A percentile compares a stretch with the other conserved stretches of the same genome.
Evolutionary conservation across 2,329 filamentous ascomycete genomes (phyloP).

Genomic region (Pezicula carpinea): DNA sequence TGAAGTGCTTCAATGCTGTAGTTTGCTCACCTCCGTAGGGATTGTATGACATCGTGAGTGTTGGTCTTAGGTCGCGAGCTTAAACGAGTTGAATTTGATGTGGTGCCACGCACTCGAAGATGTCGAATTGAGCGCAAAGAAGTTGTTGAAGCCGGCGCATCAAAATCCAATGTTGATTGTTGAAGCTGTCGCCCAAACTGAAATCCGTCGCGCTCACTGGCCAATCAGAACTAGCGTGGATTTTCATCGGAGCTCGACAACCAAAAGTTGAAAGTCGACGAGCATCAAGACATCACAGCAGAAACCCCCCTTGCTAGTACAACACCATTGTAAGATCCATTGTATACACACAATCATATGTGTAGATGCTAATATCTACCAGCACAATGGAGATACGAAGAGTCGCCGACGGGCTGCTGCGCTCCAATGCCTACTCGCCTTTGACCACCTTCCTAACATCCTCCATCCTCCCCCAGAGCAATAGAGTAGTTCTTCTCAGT

Average conservation of each 20-base stretch:
- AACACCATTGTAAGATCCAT: conserved; percentile 13
- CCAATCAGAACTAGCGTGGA: not conserved
- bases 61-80: not conserved
- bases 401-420: conserved; percentile 26
- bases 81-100: not conserved
- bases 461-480: conserved; percentile 18
- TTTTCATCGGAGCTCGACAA: no score
- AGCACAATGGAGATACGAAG: conserved; percentile 31
- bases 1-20: not conserved
- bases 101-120: not conserved
- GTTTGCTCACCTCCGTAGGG: conserved; percentile 28
- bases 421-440: conserved; percentile 20
- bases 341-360: conserved; percentile 7
- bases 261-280: no score
- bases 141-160: not conserved
- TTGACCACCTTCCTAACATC: conserved; percentile 20
- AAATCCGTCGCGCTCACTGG: not conserved
- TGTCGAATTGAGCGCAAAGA: not conserved
- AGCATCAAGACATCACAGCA: conserved; percentile 1
- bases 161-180: not conserved
- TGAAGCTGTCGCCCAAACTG: not conserved
- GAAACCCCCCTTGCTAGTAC: conserved; percentile 4
- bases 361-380: conserved; percentile 3
- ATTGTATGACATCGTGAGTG: conserved; percentile 28
- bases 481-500: conserved; percentile 4